These are phyloP conservation scores for Wickerhamiella siamensis DNA, from an alignment of 805 yeast genomes.

Conservation along the genomic window DNA sequence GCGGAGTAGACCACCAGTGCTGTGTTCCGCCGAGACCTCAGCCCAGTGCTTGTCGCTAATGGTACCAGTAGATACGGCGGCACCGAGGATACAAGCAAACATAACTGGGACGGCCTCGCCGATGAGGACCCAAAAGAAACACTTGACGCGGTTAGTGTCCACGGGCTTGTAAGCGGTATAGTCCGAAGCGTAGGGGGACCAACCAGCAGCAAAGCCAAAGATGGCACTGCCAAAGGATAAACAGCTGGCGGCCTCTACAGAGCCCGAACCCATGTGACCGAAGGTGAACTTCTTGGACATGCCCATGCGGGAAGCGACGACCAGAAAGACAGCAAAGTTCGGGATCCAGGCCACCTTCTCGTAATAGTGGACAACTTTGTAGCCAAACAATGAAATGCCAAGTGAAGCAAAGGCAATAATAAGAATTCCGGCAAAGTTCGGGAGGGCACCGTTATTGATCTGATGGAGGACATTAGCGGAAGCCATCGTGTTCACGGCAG, in stretches of 20 bases:
- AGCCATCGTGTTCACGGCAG: constrained; percentile 81
- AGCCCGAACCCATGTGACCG: constrained; percentile 43
- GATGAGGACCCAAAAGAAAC: constrained; percentile 47
- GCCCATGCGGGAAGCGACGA: constrained; percentile 63
- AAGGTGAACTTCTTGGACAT: constrained; percentile 48
- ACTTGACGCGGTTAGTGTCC: constrained; percentile 40
- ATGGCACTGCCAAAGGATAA: constrained; percentile 70
- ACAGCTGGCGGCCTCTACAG: constrained; percentile 58
- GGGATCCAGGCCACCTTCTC: constrained; percentile 89
- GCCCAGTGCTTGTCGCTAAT: constrained; percentile 31
- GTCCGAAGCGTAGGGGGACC: constrained; percentile 89
- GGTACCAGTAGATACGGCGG: constrained; percentile 68
- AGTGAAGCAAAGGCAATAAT: constrained; percentile 53
- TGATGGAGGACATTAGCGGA: constrained; percentile 72
- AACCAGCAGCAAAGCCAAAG: constrained; percentile 84
- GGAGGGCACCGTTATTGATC: constrained; percentile 50
- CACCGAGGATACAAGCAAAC: constrained; percentile 69
- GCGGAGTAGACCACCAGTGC: constrained; percentile 73
- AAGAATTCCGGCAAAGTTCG: constrained; percentile 86
- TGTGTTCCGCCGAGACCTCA: constrained; percentile 36
- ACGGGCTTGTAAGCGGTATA: constrained; percentile 78
- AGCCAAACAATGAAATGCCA: constrained; percentile 69
- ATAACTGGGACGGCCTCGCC: constrained; percentile 59
- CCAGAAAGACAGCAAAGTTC: constrained; percentile 53
- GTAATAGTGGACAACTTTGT: constrained; percentile 60